These are phyloP conservation scores for Zalaria obscura DNA, from an alignment of 2,329 filamentous ascomycete genomes.

Conservation along the genomic window DNA sequence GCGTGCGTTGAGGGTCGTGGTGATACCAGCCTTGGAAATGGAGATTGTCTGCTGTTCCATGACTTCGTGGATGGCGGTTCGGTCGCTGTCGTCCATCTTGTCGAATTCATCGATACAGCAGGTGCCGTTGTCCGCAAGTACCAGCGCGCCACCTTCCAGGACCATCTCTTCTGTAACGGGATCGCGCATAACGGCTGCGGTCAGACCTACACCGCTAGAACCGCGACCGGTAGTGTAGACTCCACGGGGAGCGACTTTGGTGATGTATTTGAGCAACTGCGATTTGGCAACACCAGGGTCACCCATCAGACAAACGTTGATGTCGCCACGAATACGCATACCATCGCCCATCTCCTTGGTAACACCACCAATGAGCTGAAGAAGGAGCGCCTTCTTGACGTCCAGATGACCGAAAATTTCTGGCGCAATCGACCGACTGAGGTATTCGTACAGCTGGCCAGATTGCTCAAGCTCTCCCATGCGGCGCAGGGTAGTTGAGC, in stretches of 20 bases:
- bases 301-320: conserved; percentile 98
- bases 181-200: conserved; percentile 63
- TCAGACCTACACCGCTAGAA: conserved; percentile 62
- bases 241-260: conserved; percentile 89
- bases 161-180: conserved; percentile 61
- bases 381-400: conserved; percentile 93
- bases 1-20: conserved; percentile 81
- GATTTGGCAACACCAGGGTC: conserved; percentile 99
- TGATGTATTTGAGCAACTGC: conserved; percentile 81
- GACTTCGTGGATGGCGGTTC: conserved; percentile 64
- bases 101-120: conserved; percentile 72
- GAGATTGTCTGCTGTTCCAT: conserved; percentile 73
- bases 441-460: conserved; percentile 88
- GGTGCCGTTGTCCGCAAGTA: conserved; percentile 60
- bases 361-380: conserved; percentile 89
- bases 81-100: conserved; percentile 64
- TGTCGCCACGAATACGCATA: conserved; percentile 97
- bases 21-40: conserved; percentile 65
- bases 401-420: conserved; percentile 95
- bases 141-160: conserved; percentile 59
- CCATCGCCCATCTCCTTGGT: conserved; percentile 95
- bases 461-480: conserved; percentile 76
- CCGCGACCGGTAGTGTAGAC: conserved; percentile 67
- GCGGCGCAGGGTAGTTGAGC: conserved; percentile 62
- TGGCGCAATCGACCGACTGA: conserved; percentile 89